Evolutionary conservation across 2,329 filamentous ascomycete genomes (phyloP).

Genomic region (Exophiala bonariae): DNA sequence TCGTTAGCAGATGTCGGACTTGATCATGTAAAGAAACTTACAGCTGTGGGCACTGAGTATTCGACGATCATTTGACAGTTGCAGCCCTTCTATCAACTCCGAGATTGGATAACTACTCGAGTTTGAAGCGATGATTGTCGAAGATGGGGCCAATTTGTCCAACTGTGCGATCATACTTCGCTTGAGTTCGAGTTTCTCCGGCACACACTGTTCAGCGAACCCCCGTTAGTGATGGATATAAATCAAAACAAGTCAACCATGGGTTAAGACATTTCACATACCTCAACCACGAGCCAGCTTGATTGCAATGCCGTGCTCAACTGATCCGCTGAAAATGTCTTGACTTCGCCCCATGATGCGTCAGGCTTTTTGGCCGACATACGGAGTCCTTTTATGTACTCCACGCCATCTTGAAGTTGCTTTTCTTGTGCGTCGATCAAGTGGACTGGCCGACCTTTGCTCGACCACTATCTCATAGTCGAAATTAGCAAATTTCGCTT

Average conservation of each 20-base stretch:
- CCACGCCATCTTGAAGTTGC: slow-evolving; percentile 31
- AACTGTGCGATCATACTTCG: slow-evolving; percentile 40
- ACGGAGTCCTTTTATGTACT: slow-evolving; percentile 33
- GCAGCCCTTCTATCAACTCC: slow-evolving; percentile 43
- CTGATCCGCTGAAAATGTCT: slow-evolving; percentile 23
- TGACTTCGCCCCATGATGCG: slow-evolving; percentile 29
- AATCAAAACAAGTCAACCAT: no score
- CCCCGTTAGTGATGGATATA: no score
- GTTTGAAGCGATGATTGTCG: slow-evolving; percentile 48
- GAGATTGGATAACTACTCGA: slow-evolving; percentile 49
- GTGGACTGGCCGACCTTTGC: slow-evolving; percentile 32
- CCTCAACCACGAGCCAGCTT: slow-evolving; percentile 40
- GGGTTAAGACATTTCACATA: no score
- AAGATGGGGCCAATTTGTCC: slow-evolving; percentile 36
- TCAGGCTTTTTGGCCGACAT: slow-evolving; percentile 7
- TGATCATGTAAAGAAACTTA: slow-evolving; percentile 21
- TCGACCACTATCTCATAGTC: slow-evolving; percentile 34
- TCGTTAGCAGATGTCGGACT: background rate
- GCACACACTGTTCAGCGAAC: slow-evolving; percentile 45
- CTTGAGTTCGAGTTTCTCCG: slow-evolving; percentile 46
- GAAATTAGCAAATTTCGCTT: background rate
- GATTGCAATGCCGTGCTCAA: slow-evolving; percentile 28
- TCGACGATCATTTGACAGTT: slow-evolving; percentile 35
- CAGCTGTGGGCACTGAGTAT: slow-evolving; percentile 47
- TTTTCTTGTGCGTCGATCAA: slow-evolving; percentile 33